A percentile compares a stretch with the other conserved stretches of the same genome.
These are phyloP conservation scores for Desmodesmus armatus DNA, from an alignment of 139 green algal species.

Conservation along the genomic window DNA sequence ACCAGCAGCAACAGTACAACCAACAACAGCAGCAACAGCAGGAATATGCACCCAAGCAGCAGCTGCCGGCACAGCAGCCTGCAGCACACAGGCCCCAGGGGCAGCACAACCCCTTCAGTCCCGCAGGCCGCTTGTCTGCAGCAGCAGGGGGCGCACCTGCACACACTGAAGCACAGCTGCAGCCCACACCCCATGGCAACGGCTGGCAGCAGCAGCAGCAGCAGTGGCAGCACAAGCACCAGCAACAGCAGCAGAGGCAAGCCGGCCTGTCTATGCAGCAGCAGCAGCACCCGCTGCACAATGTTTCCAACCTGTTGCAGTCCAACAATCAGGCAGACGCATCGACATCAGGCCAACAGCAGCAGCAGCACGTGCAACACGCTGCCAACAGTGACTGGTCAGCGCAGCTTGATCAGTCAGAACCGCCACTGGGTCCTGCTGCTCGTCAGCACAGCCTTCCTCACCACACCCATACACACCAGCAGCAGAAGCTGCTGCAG, in stretches of 20 bases:
- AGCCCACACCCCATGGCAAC: neutral
- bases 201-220: neutral
- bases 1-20: too few relatives aligned
- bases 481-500: constrained; percentile 8
- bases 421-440: neutral
- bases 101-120: too few relatives aligned
- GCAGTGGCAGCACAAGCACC: neutral
- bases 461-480: too few relatives aligned
- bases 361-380: neutral
- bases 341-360: neutral
- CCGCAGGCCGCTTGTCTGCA: too few relatives aligned
- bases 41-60: too few relatives aligned
- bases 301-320: neutral
- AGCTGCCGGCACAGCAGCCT: too few relatives aligned
- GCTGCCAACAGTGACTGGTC: neutral
- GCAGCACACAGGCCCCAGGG: too few relatives aligned
- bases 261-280: neutral
- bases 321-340: neutral
- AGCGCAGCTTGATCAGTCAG: neutral
- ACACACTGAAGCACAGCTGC: too few relatives aligned
- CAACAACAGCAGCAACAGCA: too few relatives aligned
- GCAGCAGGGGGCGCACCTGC: too few relatives aligned
- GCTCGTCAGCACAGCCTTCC: neutral
- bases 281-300: neutral
- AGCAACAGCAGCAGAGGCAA: neutral